A percentile compares a stretch with the other conserved stretches of the same genome.
phyloP scores from a whole-genome alignment of 2,329 filamentous ascomycete genomes.

The Beauveria varroae region DNA sequence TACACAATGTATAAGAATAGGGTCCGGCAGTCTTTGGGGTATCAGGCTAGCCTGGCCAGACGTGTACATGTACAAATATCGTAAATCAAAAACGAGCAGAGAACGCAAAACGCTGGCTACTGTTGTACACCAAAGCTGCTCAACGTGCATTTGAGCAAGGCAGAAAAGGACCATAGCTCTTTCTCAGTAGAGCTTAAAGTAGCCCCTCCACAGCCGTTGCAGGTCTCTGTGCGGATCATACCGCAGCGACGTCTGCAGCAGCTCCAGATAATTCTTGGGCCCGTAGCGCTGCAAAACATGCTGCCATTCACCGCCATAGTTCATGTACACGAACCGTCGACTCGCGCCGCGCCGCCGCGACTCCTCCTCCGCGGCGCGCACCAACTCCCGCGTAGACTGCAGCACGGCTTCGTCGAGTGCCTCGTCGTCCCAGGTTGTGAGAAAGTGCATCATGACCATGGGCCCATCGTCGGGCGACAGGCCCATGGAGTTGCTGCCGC shows the following conservation, averaged over 20 bases:
- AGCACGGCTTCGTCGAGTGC: constrained; percentile 24
- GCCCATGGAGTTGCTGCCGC: constrained; percentile 35
- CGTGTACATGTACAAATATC: no score
- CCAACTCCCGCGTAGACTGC: constrained; percentile 14
- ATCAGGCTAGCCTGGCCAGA: no score
- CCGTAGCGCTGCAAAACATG: constrained; percentile 32
- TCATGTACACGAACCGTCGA: constrained; percentile 28
- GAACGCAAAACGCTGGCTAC: no score
- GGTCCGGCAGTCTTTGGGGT: no score
- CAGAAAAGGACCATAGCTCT: background rate
- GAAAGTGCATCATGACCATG: constrained; percentile 25
- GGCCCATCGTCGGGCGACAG: constrained; percentile 27
- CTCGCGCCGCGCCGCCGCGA: constrained; percentile 15
- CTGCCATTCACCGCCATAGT: constrained; percentile 29
- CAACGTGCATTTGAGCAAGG: no score
- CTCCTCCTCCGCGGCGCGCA: constrained; percentile 21
- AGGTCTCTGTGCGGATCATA: background rate
- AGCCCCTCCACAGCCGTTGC: background rate
- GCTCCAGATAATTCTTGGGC: constrained; percentile 20
- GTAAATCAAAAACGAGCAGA: no score
- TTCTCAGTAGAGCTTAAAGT: background rate
- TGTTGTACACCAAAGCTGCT: no score
- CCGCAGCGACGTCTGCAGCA: constrained; percentile 12
- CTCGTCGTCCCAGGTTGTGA: constrained; percentile 17
- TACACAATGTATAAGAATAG: no score